Evolutionary conservation across 257 asterid genomes (phyloP).

Genomic region (Solanum virginianum): DNA sequence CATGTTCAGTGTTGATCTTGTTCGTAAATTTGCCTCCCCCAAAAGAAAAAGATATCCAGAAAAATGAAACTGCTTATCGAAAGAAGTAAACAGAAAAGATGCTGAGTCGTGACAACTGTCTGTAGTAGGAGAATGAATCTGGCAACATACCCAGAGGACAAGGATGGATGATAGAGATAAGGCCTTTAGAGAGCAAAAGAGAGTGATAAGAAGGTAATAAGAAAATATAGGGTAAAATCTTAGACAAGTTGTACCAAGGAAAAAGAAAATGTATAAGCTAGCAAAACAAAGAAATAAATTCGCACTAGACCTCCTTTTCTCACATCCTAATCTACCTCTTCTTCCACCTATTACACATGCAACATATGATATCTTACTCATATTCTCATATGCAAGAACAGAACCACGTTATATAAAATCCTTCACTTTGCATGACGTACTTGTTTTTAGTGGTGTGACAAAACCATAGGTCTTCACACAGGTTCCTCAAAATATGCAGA

Average conservation of each 20-base stretch:
- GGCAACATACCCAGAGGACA: background rate
- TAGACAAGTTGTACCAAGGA: background rate
- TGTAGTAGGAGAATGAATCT: background rate
- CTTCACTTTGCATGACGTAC: background rate
- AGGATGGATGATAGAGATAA: background rate
- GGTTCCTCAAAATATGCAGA: background rate
- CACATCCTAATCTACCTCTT: background rate
- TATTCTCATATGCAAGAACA: background rate
- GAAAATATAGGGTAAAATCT: background rate
- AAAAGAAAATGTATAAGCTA: background rate
- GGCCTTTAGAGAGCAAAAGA: background rate
- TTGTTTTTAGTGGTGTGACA: background rate
- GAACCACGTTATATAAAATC: background rate
- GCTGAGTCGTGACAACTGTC: background rate
- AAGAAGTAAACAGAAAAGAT: background rate
- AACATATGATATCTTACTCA: background rate
- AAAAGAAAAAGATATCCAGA: too few relatives aligned
- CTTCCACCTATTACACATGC: background rate
- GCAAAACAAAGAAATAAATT: background rate
- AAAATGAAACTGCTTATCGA: background rate
- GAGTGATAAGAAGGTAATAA: background rate
- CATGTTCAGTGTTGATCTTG: background rate
- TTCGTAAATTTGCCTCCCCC: background rate
- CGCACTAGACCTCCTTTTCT: background rate
- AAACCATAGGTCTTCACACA: background rate